Base-by-base conservation (phyloP, 805 yeast species). In the Teunomyces barrocoloradensis region DNA sequence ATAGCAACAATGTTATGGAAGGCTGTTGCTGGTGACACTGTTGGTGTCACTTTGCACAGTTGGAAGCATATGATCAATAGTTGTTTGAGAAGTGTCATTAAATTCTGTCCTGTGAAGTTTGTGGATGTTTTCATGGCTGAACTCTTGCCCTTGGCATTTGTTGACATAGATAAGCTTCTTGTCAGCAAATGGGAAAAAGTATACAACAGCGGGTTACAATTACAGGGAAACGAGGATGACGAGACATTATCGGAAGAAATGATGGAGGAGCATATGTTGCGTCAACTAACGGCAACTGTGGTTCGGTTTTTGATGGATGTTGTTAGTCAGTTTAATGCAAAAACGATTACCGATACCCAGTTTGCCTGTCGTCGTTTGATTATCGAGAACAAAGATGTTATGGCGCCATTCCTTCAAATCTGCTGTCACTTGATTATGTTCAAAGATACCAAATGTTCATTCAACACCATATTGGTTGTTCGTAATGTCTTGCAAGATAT, bases 51-150 rank as follows among this genome's bases (percentile, higher is more conserved):
- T 0, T 74, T 89, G 36, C 98, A 94, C 66, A 88, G 96, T 21
- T 94, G 99, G 99, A 86, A 96, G 53, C 99, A 95, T 62, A 87
- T 94, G 84, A 83, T 92, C 38, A 91, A 92, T 54, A 79, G 92
- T 39, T 94, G 94, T 47, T 77, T 94, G 45, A 78, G 98, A 55
- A 87, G 89, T 47, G 85, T 90, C 6, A 81, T 94, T 38, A 86
- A 89, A 57, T 87, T 89, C 62, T 94, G 99, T 65, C 99, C 99
- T 1, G 74, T 78, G 1, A 78, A 77, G 37, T 79, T 75, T 59
- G 81, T 87, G 37, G 79, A 78, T 35, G 68, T 77, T 2, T 94
- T 92, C 58, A 80, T 91, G 86, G 64, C 78, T 11, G 86, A 82
- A 47, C 81, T 94, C 51, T 71, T 94, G 48, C 97, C 97, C 2